Evolutionary conservation across 306 rosid species (phyloP).

Genomic region (Canavalia ensiformis): DNA sequence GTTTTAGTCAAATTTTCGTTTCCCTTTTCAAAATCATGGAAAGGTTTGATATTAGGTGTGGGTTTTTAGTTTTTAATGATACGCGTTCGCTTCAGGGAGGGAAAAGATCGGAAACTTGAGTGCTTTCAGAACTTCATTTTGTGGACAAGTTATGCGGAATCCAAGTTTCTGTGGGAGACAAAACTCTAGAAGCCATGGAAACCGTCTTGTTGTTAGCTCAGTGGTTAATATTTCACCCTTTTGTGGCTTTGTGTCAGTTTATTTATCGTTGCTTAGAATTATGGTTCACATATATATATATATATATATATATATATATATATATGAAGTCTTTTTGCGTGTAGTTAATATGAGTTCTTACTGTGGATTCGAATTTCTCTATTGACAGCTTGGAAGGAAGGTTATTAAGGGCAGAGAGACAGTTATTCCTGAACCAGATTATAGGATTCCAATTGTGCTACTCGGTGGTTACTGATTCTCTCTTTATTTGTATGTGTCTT

Average conservation of each 20-base stretch:
- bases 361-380: conserved; percentile 39
- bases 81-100: conserved; percentile 63
- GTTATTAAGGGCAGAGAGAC: conserved; percentile 64
- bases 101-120: conserved; percentile 55
- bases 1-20: not conserved
- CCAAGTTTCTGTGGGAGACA: conserved; percentile 52
- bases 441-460: conserved; percentile 86
- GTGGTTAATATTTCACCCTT: conserved; percentile 66
- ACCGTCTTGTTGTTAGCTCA: conserved; percentile 71
- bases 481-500: conserved; percentile 42
- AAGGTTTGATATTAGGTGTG: not conserved
- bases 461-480: conserved; percentile 68
- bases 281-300: not conserved
- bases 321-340: conserved; percentile 24
- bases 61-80: not conserved
- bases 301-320: no score
- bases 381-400: conserved; percentile 77
- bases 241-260: conserved; percentile 23
- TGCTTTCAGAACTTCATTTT: conserved; percentile 62
- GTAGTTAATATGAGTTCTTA: conserved; percentile 37
- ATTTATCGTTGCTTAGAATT: conserved; percentile 1
- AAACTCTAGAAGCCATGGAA: conserved; percentile 49
- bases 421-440: conserved; percentile 92
- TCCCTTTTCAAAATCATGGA: conserved; percentile 8
- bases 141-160: conserved; percentile 58